Base-by-base conservation (phyloP, 2,329 filamentous ascomycete genomes). In the Phialophora tarda region DNA sequence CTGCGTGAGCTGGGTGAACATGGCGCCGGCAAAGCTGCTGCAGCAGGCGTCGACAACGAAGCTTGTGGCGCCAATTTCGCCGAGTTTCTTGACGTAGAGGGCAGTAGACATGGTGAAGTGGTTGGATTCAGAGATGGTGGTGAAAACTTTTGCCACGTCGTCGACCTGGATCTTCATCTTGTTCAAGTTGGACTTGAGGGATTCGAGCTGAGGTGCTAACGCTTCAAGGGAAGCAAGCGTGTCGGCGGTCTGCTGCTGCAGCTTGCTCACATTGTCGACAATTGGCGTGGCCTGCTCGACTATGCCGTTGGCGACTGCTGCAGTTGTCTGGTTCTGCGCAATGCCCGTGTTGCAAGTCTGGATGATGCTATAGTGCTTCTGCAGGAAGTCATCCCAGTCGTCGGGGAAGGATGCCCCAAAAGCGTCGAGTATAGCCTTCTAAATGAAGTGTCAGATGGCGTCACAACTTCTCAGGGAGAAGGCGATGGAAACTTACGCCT, bases 221-320 rank as follows among this genome's bases (percentile, higher is more conserved):
- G 48, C 48, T 17, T 24, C 23, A 8, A 53, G 48, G 1, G 48
- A 26, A 21, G 48, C 48, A 8, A 24, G 21, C 23, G 26, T 24
- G 23, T 53, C 21, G 23, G 48, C 48, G 21, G 21, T 53, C 48
- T 53, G 48, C 11, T 24, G 21, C 48, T 53, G 48, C n/a, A 53
- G 23, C 21, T 24, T 24, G 21, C 14, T 53, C 48, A 53, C 23
- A 12, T 26, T 24, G 21, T 53, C 48, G 3, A 53, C 10, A 24
- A 53, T 28, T 24, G 48, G 48, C 48, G 48, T 53, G 48, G 26
- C 48, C 14, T 53, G 48, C 11, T 24, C 48, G 23, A 53, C 48
- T 24, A 53, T 53, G 48, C 48, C 48, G 48, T 53, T 53, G 10
- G 48, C 48, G 26, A 53, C 8, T 8, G 48, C 48, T 24, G 48